Percentiles rank a stretch among this genome's conserved stretches.
These are phyloP conservation scores for Fusarium albosuccineum DNA, from an alignment of 2,329 filamentous ascomycete species.

Conservation along the genomic window DNA sequence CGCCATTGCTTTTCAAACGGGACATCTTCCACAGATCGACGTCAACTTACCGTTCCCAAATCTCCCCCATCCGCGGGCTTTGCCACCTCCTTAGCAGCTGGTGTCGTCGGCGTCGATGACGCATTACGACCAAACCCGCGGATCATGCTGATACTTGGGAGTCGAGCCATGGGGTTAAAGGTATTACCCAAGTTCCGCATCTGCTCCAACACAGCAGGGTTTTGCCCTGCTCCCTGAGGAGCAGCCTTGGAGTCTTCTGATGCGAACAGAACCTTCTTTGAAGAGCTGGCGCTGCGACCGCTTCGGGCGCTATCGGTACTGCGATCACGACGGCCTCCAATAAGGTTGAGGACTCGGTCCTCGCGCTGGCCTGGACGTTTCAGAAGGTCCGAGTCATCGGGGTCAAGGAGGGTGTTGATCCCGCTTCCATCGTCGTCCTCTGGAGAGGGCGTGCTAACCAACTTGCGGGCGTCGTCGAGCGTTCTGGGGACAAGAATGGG, in stretches of 20 bases:
- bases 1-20: too few species aligned
- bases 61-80: constrained; percentile 65
- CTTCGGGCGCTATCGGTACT: constrained; percentile 82
- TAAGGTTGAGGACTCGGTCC: constrained; percentile 77
- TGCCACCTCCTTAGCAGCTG: constrained; percentile 56
- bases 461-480: constrained; percentile 89
- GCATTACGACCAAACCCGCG: constrained; percentile 77
- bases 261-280: constrained; percentile 68
- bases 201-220: constrained; percentile 79
- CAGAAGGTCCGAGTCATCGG: constrained; percentile 51
- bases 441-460: constrained; percentile 80
- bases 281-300: constrained; percentile 71
- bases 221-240: constrained; percentile 40
- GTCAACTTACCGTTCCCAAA: constrained; percentile 65
- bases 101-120: constrained; percentile 52
- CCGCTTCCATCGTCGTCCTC: constrained; percentile 74
- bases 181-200: constrained; percentile 85
- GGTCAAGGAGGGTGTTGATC: constrained; percentile 64
- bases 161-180: constrained; percentile 84
- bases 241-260: constrained; percentile 52
- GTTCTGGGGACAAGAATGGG: constrained; percentile 83
- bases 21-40: neutral
- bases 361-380: constrained; percentile 58
- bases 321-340: constrained; percentile 80
- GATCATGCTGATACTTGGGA: constrained; percentile 80